phyloP scores from a whole-genome alignment of 306 rosid species.

The Cercis canadensis region DNA sequence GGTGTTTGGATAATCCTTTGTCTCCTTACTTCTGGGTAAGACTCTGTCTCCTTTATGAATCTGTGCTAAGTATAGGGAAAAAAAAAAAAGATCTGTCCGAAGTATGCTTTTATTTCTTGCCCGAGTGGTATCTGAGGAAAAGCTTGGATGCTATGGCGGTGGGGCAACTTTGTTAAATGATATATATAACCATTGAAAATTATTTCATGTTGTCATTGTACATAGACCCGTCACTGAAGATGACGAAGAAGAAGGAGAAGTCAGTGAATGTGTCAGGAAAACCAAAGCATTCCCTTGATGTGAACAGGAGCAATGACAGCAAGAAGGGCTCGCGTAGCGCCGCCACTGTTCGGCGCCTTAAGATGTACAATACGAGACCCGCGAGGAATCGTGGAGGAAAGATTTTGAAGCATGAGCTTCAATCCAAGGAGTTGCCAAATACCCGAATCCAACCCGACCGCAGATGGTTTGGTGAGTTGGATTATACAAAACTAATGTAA shows the following conservation, averaged over 20 bases:
- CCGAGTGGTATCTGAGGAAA: too few species aligned
- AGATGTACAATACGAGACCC: constrained; percentile 87
- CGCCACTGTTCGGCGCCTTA: constrained; percentile 89
- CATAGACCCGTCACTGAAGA: too few species aligned
- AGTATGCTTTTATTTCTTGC: too few species aligned
- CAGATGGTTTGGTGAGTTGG: constrained; percentile 75
- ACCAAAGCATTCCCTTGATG: constrained; percentile 93
- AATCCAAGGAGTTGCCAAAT: constrained; percentile 73
- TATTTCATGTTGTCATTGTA: too few species aligned
- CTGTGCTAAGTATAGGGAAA: too few species aligned
- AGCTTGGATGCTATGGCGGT: too few species aligned
- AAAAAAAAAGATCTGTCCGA: too few species aligned
- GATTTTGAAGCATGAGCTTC: constrained; percentile 58
- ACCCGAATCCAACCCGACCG: constrained; percentile 95
- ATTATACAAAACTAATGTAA: background rate
- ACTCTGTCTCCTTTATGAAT: too few species aligned
- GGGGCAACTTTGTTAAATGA: too few species aligned
- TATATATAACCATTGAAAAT: too few species aligned
- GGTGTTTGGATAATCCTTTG: too few species aligned
- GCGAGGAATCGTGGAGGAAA: constrained; percentile 66
- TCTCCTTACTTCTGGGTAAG: too few species aligned
- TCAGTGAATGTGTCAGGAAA: constrained; percentile 73
- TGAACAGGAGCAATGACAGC: constrained; percentile 59
- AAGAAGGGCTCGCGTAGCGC: constrained; percentile 64
- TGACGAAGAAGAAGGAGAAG: constrained; percentile 81